These are phyloP conservation scores for Alternaria sp. DNA, from an alignment of 2,329 filamentous ascomycete genomes.

Conservation along the genomic window DNA sequence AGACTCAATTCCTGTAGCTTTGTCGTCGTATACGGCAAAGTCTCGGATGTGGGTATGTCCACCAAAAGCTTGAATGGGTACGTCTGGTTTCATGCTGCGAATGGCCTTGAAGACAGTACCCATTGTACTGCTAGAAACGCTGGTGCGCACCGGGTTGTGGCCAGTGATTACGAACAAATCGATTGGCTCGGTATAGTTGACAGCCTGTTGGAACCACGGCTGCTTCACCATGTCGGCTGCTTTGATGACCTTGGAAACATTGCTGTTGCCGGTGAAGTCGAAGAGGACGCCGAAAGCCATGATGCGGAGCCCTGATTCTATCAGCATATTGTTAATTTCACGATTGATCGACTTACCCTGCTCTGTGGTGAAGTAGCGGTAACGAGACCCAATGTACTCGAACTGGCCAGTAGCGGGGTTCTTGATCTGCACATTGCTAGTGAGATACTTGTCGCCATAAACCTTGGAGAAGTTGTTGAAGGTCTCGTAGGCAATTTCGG, in stretches of 20 bases:
- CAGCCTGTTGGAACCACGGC: slow-evolving; percentile 65
- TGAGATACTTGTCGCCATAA: slow-evolving; percentile 62
- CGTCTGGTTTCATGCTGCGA: slow-evolving; percentile 61
- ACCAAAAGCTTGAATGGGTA: slow-evolving; percentile 70
- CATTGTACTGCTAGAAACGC: slow-evolving; percentile 54
- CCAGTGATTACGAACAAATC: slow-evolving; percentile 70
- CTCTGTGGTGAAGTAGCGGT: slow-evolving; percentile 59
- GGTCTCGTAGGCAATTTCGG: slow-evolving; percentile 67
- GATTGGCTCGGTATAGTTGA: slow-evolving; percentile 62
- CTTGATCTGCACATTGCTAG: slow-evolving; percentile 60
- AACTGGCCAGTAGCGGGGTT: slow-evolving; percentile 53
- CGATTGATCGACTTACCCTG: slow-evolving; percentile 39
- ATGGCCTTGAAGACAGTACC: slow-evolving; percentile 65
- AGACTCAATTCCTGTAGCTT: slow-evolving; percentile 66
- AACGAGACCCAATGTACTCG: slow-evolving; percentile 56
- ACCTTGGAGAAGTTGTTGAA: slow-evolving; percentile 65
- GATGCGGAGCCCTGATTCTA: slow-evolving; percentile 51
- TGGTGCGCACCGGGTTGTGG: slow-evolving; percentile 65
- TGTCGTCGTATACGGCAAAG: slow-evolving; percentile 68
- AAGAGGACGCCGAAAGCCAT: slow-evolving; percentile 62
- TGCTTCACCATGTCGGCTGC: slow-evolving; percentile 61
- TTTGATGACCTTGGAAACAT: slow-evolving; percentile 66
- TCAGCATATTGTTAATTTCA: background rate
- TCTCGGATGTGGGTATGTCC: slow-evolving; percentile 71
- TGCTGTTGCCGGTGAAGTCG: slow-evolving; percentile 64